Conservation (phyloP, 257 asterid species). For the Catharanthus roseus region DNA sequence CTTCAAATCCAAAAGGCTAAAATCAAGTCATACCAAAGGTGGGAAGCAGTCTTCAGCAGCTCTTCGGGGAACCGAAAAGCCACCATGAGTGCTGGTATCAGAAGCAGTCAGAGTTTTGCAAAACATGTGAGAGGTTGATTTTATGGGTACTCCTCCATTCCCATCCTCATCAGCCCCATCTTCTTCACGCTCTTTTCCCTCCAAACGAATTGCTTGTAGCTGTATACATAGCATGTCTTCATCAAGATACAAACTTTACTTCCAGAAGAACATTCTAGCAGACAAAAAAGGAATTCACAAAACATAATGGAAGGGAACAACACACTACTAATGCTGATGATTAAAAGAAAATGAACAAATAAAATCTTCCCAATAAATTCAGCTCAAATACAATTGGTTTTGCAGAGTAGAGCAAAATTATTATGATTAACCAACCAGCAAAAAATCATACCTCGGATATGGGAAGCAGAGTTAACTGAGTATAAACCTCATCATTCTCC, state of each 20-base stretch:
- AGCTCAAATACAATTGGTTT: neutral
- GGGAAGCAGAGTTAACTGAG: constrained; percentile 82
- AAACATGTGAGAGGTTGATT: constrained; percentile 92
- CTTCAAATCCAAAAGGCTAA: constrained; percentile 9
- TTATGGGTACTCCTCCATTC: constrained; percentile 42
- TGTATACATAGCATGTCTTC: constrained; percentile 20
- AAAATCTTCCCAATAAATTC: neutral
- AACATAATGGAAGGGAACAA: neutral
- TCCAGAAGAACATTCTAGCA: neutral
- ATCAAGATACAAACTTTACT: constrained; percentile 1
- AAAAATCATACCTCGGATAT: constrained; percentile 52
- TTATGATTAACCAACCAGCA: constrained; percentile 2
- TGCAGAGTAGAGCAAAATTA: neutral
- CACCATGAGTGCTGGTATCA: constrained; percentile 97
- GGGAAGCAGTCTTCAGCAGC: constrained; percentile 99
- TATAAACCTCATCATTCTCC: constrained; percentile 97
- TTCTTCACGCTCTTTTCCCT: constrained; percentile 56
- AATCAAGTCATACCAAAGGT: constrained; percentile 61
- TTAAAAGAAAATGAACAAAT: neutral
- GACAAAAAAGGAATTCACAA: neutral
- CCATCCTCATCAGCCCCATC: constrained; percentile 48
- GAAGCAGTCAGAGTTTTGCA: constrained; percentile 98
- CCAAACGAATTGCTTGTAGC: constrained; percentile 43
- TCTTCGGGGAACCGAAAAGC: constrained; percentile 96
- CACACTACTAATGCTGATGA: neutral